These are phyloP conservation scores for Erysimum cheiranthoides DNA, from an alignment of 345 rosid genomes.

Conservation along the genomic window DNA sequence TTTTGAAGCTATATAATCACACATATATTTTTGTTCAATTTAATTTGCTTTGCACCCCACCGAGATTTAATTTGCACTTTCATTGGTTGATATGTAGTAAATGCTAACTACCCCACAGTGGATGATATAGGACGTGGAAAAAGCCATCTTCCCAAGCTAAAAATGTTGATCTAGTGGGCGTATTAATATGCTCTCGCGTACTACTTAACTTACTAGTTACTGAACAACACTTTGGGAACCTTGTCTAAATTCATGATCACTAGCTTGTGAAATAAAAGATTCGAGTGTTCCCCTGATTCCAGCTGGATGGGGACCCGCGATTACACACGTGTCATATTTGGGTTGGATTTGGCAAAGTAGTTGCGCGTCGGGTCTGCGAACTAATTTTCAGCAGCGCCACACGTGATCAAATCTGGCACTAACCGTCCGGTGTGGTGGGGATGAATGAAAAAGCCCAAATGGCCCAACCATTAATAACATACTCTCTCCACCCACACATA, in stretches of 20 bases:
- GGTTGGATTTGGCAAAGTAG: slow-evolving; percentile 6
- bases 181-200: too few species aligned
- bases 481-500: not conserved
- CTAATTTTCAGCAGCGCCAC: slow-evolving; percentile 18
- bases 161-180: too few species aligned
- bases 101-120: slow-evolving; percentile 4
- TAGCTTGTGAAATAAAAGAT: too few species aligned
- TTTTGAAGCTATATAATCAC: slow-evolving; percentile 37
- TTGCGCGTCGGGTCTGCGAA: slow-evolving; percentile 13
- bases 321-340: slow-evolving; percentile 25
- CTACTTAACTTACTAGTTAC: too few species aligned
- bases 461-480: slow-evolving; percentile 30
- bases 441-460: not conserved
- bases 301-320: not conserved
- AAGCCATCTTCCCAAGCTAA: not conserved
- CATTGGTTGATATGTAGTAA: not conserved
- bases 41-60: slow-evolving; percentile 14
- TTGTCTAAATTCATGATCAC: too few species aligned
- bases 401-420: slow-evolving; percentile 30
- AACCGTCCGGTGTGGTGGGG: slow-evolving; percentile 26
- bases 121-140: not conserved
- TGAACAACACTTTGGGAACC: too few species aligned
- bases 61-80: not conserved
- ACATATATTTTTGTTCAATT: not conserved
- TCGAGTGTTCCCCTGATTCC: slow-evolving; percentile 29